A percentile compares a stretch with the other conserved stretches of the same genome.
These are phyloP conservation scores for Epicoccum sorghinum DNA, from an alignment of 2,329 filamentous ascomycete genomes.

Conservation along the genomic window DNA sequence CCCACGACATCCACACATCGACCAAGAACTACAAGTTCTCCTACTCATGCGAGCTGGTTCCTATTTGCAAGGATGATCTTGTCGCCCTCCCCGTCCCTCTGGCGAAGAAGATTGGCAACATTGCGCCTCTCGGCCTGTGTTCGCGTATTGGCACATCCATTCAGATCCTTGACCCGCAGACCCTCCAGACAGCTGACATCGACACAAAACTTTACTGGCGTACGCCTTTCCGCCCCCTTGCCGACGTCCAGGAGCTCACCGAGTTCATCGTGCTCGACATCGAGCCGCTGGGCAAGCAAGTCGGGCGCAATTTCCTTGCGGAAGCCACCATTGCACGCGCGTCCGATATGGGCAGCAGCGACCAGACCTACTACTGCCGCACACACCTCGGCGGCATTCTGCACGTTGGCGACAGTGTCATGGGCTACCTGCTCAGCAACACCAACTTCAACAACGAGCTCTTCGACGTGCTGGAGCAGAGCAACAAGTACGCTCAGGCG, in stretches of 20 bases:
- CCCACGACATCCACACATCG: slow-evolving; percentile 87
- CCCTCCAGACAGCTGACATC: slow-evolving; percentile 88
- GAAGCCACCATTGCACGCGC: slow-evolving; percentile 89
- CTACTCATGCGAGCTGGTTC: slow-evolving; percentile 86
- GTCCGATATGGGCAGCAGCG: slow-evolving; percentile 83
- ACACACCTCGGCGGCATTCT: slow-evolving; percentile 89
- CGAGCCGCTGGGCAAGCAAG: slow-evolving; percentile 74
- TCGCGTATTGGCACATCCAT: slow-evolving; percentile 86
- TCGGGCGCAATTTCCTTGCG: slow-evolving; percentile 81
- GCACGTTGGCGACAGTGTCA: slow-evolving; percentile 85
- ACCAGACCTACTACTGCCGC: slow-evolving; percentile 85
- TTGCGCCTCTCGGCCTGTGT: slow-evolving; percentile 84
- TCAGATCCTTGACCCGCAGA: slow-evolving; percentile 87
- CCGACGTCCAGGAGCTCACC: slow-evolving; percentile 81
- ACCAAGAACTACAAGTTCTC: slow-evolving; percentile 94
- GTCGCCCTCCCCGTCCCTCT: slow-evolving; percentile 91
- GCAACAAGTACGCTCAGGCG: slow-evolving; percentile 70
- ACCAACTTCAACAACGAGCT: slow-evolving; percentile 92
- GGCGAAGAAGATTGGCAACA: slow-evolving; percentile 86
- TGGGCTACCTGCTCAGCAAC: slow-evolving; percentile 91
- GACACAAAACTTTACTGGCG: slow-evolving; percentile 88
- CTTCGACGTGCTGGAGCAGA: slow-evolving; percentile 83
- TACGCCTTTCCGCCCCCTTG: slow-evolving; percentile 80
- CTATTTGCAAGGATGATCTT: slow-evolving; percentile 96
- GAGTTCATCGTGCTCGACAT: slow-evolving; percentile 97